These are phyloP conservation scores for Aureobasidium zeae DNA, from an alignment of 2,329 filamentous ascomycete species.

Conservation along the genomic window DNA sequence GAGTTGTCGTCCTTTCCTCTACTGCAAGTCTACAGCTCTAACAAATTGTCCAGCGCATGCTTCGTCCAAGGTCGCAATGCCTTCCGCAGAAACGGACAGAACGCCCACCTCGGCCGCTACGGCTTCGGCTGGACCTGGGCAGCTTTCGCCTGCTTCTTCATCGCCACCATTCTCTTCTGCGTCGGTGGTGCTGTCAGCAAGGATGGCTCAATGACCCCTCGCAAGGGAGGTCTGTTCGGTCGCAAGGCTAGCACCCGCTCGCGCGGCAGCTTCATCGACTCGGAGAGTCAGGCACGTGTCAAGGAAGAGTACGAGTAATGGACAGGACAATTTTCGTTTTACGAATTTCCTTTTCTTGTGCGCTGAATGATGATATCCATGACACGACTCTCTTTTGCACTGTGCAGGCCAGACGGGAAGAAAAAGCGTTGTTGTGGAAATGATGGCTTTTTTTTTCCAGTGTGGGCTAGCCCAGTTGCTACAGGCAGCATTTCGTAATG, in stretches of 20 bases:
- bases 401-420: not conserved
- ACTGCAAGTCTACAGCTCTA: slow-evolving; percentile 14
- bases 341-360: slow-evolving; percentile 7
- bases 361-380: not conserved
- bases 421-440: too few relatives aligned
- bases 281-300: slow-evolving; percentile 50
- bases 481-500: slow-evolving; percentile 12
- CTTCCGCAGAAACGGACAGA: slow-evolving; percentile 49
- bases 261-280: slow-evolving; percentile 47
- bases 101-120: slow-evolving; percentile 54
- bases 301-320: slow-evolving; percentile 60
- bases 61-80: slow-evolving; percentile 61
- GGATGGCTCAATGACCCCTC: slow-evolving; percentile 29
- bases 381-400: not conserved
- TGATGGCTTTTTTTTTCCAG: too few relatives aligned
- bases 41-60: slow-evolving; percentile 42
- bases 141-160: slow-evolving; percentile 54
- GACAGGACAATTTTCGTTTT: not conserved
- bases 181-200: slow-evolving; percentile 46
- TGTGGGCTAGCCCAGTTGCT: too few relatives aligned
- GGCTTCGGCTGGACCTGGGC: slow-evolving; percentile 73
- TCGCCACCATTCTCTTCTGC: slow-evolving; percentile 61
- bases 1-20: slow-evolving; percentile 30
- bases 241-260: slow-evolving; percentile 41
- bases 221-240: slow-evolving; percentile 37